phyloP scores from a whole-genome alignment of 2,329 filamentous ascomycete genomes.

The Neonectria faginata region DNA sequence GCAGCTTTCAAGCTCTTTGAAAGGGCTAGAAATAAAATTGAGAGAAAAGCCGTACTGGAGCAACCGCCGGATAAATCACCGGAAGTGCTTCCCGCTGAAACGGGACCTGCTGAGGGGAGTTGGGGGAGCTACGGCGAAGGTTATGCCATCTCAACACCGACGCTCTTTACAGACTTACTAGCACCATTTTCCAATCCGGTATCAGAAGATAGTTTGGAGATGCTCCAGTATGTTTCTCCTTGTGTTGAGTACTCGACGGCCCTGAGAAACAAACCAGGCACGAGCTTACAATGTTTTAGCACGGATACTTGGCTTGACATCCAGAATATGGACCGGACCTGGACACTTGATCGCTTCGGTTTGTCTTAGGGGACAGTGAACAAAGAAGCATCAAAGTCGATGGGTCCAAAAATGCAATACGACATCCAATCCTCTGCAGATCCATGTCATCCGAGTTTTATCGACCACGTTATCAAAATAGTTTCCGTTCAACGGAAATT shows the following conservation, averaged over 20 bases:
- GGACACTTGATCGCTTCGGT: background rate
- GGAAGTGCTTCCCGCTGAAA: background rate
- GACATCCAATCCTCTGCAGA: too few relatives aligned
- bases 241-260: too few relatives aligned
- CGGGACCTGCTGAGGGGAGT: background rate
- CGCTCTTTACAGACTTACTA: constrained; percentile 8
- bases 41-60: background rate
- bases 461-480: too few relatives aligned
- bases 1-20: constrained; percentile 25
- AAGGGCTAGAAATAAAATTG: constrained; percentile 10
- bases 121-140: background rate
- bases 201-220: background rate
- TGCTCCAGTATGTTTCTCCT: background rate
- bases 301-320: constrained; percentile 12
- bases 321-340: background rate
- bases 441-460: too few relatives aligned
- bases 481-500: too few relatives aligned
- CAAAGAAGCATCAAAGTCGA: too few relatives aligned
- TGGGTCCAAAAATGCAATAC: too few relatives aligned
- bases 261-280: background rate
- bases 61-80: background rate
- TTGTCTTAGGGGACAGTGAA: background rate
- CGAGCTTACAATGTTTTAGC: background rate
- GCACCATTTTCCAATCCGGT: background rate
- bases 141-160: background rate